phyloP scores from a whole-genome alignment of 257 asterid species.

The Henckelia pumila region DNA sequence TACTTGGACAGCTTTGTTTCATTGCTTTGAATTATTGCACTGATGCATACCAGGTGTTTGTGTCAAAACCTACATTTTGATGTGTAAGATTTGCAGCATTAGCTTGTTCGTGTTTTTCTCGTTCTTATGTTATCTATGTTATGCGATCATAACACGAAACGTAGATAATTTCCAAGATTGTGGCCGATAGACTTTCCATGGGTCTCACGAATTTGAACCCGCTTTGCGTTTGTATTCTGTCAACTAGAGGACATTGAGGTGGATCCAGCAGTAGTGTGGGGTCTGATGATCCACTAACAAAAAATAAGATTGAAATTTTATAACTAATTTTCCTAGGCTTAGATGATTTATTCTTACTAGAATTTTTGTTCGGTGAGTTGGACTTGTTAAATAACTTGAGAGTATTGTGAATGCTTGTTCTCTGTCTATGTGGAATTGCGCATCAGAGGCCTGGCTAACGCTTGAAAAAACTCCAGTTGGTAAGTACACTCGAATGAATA shows the following conservation, averaged over 20 bases:
- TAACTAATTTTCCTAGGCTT: not conserved
- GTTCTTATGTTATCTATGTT: not conserved
- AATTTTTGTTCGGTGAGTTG: not conserved
- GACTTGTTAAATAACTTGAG: too few species aligned
- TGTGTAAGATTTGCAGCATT: slow-evolving; percentile 8
- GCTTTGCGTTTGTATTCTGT: not conserved
- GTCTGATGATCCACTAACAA: not conserved
- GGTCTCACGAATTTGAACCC: not conserved
- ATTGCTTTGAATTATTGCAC: slow-evolving; percentile 14
- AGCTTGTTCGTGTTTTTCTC: not conserved
- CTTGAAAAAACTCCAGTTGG: too few species aligned
- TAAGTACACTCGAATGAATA: not conserved
- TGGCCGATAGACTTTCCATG: not conserved
- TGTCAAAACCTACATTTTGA: not conserved
- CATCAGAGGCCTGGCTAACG: too few species aligned
- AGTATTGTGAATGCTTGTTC: too few species aligned
- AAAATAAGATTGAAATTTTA: too few species aligned
- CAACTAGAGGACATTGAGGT: not conserved
- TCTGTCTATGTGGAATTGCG: too few species aligned
- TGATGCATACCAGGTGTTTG: not conserved
- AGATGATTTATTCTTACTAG: not conserved
- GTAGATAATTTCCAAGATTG: not conserved
- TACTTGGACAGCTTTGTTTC: not conserved
- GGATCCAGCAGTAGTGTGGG: not conserved
- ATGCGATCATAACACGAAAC: not conserved